phyloP scores from a whole-genome alignment of 371 early-diverging fungal species.

The Smittium culicis region DNA sequence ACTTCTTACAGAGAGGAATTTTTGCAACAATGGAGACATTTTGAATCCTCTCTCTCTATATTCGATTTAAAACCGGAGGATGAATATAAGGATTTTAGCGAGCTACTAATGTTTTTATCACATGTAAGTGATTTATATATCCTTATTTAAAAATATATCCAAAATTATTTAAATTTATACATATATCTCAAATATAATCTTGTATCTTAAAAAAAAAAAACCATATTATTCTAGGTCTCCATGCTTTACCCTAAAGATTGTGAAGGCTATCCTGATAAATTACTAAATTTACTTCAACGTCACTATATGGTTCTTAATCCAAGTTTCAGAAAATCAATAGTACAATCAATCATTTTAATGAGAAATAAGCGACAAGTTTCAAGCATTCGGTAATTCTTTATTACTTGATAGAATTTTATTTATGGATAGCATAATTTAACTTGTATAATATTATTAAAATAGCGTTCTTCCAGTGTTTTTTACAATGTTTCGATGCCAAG shows the following conservation, averaged over 20 bases:
- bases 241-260: slow-evolving; percentile 47
- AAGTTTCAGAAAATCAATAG: slow-evolving; percentile 70
- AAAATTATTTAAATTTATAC: no score
- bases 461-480: slow-evolving; percentile 80
- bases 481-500: slow-evolving; percentile 78
- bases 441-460: no score
- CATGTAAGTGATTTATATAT: slow-evolving; percentile 56
- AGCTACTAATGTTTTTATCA: slow-evolving; percentile 67
- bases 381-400: no score
- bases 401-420: no score
- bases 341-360: slow-evolving; percentile 78
- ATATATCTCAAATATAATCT: no score
- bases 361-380: slow-evolving; percentile 70
- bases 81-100: no score
- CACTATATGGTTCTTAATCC: slow-evolving; percentile 64
- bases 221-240: no score
- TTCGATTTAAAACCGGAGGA: slow-evolving; percentile 79
- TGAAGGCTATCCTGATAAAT: slow-evolving; percentile 60
- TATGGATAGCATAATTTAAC: no score
- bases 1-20: slow-evolving; percentile 85
- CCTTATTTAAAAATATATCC: no score
- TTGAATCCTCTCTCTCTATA: slow-evolving; percentile 68
- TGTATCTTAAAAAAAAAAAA: no score
- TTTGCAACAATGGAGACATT: slow-evolving; percentile 89
- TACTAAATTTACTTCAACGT: slow-evolving; percentile 64